These are phyloP conservation scores for Scenedesmus sp. DNA, from an alignment of 163 green algal species.

Conservation along the genomic window DNA sequence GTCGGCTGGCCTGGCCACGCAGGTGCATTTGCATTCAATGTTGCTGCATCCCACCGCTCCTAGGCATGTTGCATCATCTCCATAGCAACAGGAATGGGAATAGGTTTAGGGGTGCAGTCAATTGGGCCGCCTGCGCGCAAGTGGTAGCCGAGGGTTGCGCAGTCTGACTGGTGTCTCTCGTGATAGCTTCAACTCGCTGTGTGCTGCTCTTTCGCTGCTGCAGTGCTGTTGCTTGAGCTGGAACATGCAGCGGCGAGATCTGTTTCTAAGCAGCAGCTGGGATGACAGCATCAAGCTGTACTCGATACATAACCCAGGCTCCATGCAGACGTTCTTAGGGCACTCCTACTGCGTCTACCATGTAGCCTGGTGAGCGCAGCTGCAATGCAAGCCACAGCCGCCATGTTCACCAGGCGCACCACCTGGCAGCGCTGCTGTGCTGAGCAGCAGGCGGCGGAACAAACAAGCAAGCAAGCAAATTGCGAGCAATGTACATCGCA, in stretches of 20 bases:
- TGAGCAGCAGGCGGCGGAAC: background rate
- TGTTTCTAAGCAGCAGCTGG: constrained; percentile 92
- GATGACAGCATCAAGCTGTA: constrained; percentile 94
- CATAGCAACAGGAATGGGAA: no score
- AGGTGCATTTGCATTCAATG: no score
- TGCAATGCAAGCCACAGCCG: background rate
- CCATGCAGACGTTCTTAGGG: constrained; percentile 90
- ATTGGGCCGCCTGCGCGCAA: no score
- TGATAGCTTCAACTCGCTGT: background rate
- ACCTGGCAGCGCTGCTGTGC: background rate
- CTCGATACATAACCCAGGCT: constrained; percentile 68
- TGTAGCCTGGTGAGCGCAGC: constrained; percentile 83
- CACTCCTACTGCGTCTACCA: constrained; percentile 98
- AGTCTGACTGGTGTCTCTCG: background rate
- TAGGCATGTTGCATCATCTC: no score
- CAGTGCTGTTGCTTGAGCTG: constrained; percentile 91
- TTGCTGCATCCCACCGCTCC: no score
- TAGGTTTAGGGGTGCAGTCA: no score
- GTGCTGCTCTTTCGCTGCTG: background rate
- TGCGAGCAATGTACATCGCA: background rate
- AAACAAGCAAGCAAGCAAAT: background rate
- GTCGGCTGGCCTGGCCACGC: no score
- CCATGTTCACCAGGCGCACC: background rate
- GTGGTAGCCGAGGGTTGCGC: no score
- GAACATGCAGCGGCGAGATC: constrained; percentile 88